A percentile compares a stretch with the other conserved stretches of the same genome.
Conservation (phyloP, 768 basidiomycete species). For the Daedaleopsis sinensis region DNA sequence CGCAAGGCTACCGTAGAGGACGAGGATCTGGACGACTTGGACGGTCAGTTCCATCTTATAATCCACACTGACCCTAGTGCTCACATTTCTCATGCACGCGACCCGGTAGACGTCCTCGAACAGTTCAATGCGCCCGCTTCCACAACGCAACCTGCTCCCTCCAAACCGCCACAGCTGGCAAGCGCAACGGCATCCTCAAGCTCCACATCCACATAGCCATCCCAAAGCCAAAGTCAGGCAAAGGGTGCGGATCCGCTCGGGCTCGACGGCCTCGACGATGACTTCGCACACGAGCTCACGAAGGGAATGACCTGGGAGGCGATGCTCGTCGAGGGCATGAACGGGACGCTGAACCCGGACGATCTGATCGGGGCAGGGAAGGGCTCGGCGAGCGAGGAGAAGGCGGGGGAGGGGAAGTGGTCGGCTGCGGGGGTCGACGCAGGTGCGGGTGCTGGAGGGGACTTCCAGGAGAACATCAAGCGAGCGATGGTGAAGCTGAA, state of each 20-base stretch:
- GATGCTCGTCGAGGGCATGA: constrained; percentile 67
- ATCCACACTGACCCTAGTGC: neutral
- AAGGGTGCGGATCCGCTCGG: constrained; percentile 19
- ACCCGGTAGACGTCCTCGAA: constrained; percentile 48
- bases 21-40: constrained; percentile 73
- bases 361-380: constrained; percentile 16
- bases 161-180: constrained; percentile 21
- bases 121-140: constrained; percentile 39
- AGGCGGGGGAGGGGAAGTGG: too few relatives aligned
- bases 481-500: constrained; percentile 76
- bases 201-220: constrained; percentile 9
- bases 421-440: constrained; percentile 2
- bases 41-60: constrained; percentile 41
- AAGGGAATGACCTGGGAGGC: constrained; percentile 68
- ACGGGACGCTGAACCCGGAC: constrained; percentile 33
- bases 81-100: constrained; percentile 16
- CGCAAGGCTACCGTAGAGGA: constrained; percentile 28
- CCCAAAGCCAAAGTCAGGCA: constrained; percentile 2
- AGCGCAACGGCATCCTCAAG: constrained; percentile 20
- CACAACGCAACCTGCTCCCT: constrained; percentile 19
- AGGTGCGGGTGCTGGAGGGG: constrained; percentile 25
- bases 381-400: constrained; percentile 20
- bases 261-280: constrained; percentile 30
- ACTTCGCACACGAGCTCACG: constrained; percentile 44
- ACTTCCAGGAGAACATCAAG: constrained; percentile 67